Evolutionary conservation across 1,284 basidiomycete species (phyloP), one percentile per base, ranked within the genome.

Genomic region (Malassezia slooffiae): DNA sequence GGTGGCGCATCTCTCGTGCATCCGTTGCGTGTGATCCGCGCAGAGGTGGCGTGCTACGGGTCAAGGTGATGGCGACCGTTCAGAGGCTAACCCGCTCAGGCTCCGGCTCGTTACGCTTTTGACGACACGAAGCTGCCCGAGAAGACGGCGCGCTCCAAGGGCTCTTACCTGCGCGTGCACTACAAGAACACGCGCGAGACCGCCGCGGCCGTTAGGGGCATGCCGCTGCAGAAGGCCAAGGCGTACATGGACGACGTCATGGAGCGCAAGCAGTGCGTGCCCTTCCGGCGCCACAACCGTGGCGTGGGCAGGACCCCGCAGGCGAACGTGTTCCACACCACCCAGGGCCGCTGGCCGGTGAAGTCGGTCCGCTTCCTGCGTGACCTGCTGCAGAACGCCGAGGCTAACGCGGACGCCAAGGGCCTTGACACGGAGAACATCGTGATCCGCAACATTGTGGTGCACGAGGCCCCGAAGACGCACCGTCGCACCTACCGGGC

Each of bases 381-480:
- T 57, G 81, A 85, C 60, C 80, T 99, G 48, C 75, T 99, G 64
- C 97, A 97, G 80, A 99, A 97, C 74, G 93, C 93, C 41, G 91
- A 97, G 74, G 83, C 93, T 62, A 99, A 99, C 74, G 93, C 93
- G 55, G 91, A 96, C 67, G 88, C 87, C 66, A 99, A 97, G 79
- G 88, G 83, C 73, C 77, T 99, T 54, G 84, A 89, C 47, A 76
- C 85, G 52, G 90, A 96, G 70, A 87, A 91, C 57, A 81, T 97
- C 47, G 66, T 75, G 71, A 91, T 99, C 79, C 89, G 85, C 78
- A 93, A 84, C 80, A 95, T 97, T 62, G 85, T 87, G 59, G 89
- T 97, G 53, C 85, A 99, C 73, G 91, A 97, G 76, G 93, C 93
- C 58, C 93, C 91, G 83, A 97, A 97, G 87, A 99, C 93, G 72